Evolutionary conservation across 345 rosid genomes (phyloP).

Genomic region (Rubroshorea leprosula): DNA sequence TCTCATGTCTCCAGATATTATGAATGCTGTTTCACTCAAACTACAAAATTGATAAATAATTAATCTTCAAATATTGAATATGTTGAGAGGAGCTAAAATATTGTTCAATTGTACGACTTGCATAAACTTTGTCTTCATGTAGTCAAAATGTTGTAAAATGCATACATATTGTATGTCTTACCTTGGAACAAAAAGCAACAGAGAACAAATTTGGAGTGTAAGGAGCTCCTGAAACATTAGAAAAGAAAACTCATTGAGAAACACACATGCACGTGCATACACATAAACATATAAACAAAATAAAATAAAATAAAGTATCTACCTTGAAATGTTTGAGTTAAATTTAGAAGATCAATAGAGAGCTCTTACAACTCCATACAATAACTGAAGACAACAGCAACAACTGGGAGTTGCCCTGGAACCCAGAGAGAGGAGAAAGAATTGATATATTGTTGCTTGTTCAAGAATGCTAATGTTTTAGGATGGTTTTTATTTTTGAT

Average conservation of each 20-base stretch:
- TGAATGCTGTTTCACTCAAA: too few species aligned
- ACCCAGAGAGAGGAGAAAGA: neutral
- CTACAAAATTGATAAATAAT: too few species aligned
- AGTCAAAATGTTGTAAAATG: too few species aligned
- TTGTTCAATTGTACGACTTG: too few species aligned
- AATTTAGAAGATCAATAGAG: constrained; percentile 1
- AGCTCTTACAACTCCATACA: constrained; percentile 30
- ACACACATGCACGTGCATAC: neutral
- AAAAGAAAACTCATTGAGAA: neutral
- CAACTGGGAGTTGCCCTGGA: neutral
- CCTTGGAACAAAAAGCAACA: too few species aligned
- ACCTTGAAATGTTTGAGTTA: neutral
- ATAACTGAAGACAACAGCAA: constrained; percentile 11
- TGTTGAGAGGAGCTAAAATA: too few species aligned
- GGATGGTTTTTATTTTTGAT: constrained; percentile 22
- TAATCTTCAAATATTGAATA: too few species aligned
- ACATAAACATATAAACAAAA: neutral
- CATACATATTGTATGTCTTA: too few species aligned
- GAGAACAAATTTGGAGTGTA: constrained; percentile 8
- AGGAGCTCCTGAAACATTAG: constrained; percentile 19
- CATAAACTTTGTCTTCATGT: too few species aligned
- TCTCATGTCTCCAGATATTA: too few species aligned
- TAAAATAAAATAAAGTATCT: neutral
- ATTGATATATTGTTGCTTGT: constrained; percentile 26
- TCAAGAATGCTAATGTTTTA: constrained; percentile 26